Base-by-base conservation (phyloP, 2,329 filamentous ascomycete genomes). In the Colletotrichum cereale region DNA sequence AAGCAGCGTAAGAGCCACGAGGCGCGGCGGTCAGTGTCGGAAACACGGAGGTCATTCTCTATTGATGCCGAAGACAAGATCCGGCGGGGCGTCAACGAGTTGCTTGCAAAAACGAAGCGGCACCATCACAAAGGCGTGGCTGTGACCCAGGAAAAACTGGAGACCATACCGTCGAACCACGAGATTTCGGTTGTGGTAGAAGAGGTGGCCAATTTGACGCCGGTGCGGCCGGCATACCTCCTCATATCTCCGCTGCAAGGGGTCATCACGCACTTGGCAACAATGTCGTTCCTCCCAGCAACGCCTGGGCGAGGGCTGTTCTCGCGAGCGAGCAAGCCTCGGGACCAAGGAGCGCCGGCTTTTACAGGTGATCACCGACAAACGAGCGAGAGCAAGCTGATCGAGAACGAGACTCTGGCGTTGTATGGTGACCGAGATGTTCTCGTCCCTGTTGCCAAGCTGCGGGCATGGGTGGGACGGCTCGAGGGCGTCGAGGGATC, bases 361-460 rank as follows among this genome's bases (percentile, higher is more conserved):
- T 72, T 53, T n/a, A 68, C 61, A 62, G 44, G 64, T 10, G 57
- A 72, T 12, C 56, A 66, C 29, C 58, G 60, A 21, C 70, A 57
- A 29, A 47, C 64, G 57, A 84, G 85, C 1, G 88, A 91, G 67
- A 80, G 82, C 62, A 90, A 92, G 76, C 82, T 93, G 60, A 81
- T 88, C 1, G 79, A 81, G 2, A 86, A 91, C 75, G 85, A 86
- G 0, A 92, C 92, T 0, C 79, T 97, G 42, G 90, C 89, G 0
- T 80, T 97, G 0, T 97, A 91, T 77, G 96, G 95, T 1, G 89
- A 91, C 62, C 84, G 87, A 5, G 95, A 98, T 79, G 82, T 86
- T 0, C 97, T 98, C 74, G 91, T 93, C 1, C 88, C 90, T 1
- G 84, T 84, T 4, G 87, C 85, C 69, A 93, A 89, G 79, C 84